Conservation (phyloP, 257 asterid genomes). For the Fraxinus pennsylvanica region DNA sequence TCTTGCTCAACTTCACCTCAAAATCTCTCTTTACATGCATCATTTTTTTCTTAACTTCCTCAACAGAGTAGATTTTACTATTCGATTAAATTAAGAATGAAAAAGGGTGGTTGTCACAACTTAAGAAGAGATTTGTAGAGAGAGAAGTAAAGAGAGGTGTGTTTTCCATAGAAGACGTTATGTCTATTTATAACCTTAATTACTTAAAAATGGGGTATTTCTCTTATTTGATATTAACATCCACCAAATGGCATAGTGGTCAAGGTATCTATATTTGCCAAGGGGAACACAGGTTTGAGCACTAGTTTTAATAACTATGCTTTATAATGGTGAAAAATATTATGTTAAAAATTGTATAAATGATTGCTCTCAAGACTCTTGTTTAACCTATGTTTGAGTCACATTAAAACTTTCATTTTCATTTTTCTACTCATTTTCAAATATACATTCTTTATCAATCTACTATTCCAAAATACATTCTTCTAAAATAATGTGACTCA, state of each 20-base stretch:
- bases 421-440: no score
- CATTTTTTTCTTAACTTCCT: conserved; percentile 28
- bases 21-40: conserved; percentile 30
- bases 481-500: no score
- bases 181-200: not conserved
- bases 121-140: not conserved
- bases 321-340: no score
- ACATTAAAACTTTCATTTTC: no score
- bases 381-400: no score
- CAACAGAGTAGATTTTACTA: not conserved
- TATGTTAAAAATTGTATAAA: no score
- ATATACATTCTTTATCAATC: no score
- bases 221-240: not conserved
- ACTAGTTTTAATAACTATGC: no score
- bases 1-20: conserved; percentile 36
- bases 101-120: not conserved
- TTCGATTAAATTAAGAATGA: not conserved
- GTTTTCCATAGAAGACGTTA: not conserved
- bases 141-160: not conserved
- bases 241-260: not conserved
- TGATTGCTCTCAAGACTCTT: no score
- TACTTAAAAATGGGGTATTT: not conserved
- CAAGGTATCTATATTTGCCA: no score
- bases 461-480: no score
- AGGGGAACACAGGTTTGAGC: no score